Percentiles rank a stretch among this genome's conserved stretches.
phyloP scores from a whole-genome alignment of 352 stramenopile genomes.

The Phytophthora hybrid region DNA sequence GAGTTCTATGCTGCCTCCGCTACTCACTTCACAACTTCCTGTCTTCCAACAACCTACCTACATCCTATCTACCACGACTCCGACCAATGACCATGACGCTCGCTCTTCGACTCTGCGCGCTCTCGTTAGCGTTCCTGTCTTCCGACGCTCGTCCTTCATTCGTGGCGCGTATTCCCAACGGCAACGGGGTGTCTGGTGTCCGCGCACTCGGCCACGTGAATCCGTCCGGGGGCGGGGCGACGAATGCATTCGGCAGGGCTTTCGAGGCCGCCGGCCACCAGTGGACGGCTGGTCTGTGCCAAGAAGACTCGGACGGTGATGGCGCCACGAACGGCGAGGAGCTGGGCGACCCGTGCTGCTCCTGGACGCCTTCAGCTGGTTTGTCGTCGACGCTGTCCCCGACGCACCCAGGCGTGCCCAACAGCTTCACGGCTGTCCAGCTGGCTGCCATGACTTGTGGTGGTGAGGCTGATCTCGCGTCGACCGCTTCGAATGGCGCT shows the following conservation, averaged over 20 bases:
- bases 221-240: slow-evolving; percentile 49
- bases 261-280: slow-evolving; percentile 48
- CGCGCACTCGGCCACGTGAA: slow-evolving; percentile 66
- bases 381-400: slow-evolving; percentile 23
- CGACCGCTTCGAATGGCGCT: slow-evolving; percentile 9
- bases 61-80: background rate
- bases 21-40: slow-evolving; percentile 35
- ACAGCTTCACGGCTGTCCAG: slow-evolving; percentile 49
- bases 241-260: slow-evolving; percentile 70
- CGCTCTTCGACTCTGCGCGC: slow-evolving; percentile 10
- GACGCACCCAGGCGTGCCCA: slow-evolving; percentile 50
- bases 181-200: slow-evolving; percentile 51
- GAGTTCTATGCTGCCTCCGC: slow-evolving; percentile 23
- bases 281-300: slow-evolving; percentile 71
- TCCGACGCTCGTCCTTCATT: slow-evolving; percentile 50
- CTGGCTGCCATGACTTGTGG: slow-evolving; percentile 45
- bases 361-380: slow-evolving; percentile 47
- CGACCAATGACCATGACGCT: slow-evolving; percentile 30
- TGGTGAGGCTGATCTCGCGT: slow-evolving; percentile 35
- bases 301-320: slow-evolving; percentile 78
- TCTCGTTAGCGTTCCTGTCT: slow-evolving; percentile 15
- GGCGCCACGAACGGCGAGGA: slow-evolving; percentile 91
- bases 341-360: slow-evolving; percentile 88
- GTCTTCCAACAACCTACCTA: slow-evolving; percentile 16
- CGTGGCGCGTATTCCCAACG: slow-evolving; percentile 72